Conservation (phyloP, 1,139 yeast species). For the Lodderomyces elongisporus region DNA sequence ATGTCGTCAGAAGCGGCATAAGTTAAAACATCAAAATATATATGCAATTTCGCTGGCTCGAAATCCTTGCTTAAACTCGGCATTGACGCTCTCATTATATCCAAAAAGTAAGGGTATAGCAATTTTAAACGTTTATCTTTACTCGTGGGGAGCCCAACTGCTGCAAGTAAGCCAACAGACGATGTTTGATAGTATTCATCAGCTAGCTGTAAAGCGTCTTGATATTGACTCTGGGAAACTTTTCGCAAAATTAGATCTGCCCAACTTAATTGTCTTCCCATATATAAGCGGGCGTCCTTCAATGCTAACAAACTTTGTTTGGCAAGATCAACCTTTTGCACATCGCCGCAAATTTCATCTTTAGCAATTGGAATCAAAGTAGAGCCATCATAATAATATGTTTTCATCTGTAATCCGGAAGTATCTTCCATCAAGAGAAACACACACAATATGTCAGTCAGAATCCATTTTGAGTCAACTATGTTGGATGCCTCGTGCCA, state of each 20-base stretch:
- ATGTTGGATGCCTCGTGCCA: constrained; percentile 36
- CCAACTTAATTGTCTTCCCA: constrained; percentile 68
- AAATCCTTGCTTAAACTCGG: constrained; percentile 21
- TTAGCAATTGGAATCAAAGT: constrained; percentile 4
- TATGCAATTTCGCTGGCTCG: constrained; percentile 4
- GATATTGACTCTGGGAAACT: constrained; percentile 45
- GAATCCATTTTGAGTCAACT: constrained; percentile 58
- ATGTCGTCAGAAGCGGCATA: constrained; percentile 21
- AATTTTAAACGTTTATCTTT: constrained; percentile 39
- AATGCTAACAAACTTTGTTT: constrained; percentile 22
- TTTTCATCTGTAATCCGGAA: constrained; percentile 4
- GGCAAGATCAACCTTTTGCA: constrained; percentile 19
- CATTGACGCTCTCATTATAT: constrained; percentile 52
- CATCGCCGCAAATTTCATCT: constrained; percentile 5
- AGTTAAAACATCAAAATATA: constrained; percentile 16
- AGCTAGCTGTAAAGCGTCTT: constrained; percentile 53
- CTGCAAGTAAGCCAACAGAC: constrained; percentile 43
- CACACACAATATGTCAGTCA: constrained; percentile 43
- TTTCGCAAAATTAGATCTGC: constrained; percentile 56
- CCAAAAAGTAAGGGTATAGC: constrained; percentile 51
- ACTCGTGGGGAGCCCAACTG: constrained; percentile 52
- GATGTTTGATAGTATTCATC: constrained; percentile 44
- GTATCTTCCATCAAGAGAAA: constrained; percentile 13
- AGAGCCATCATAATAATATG: constrained; percentile 9
- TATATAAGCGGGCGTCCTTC: constrained; percentile 21